Conservation (phyloP, 768 basidiomycete species). For the Lyophyllum semitale region DNA sequence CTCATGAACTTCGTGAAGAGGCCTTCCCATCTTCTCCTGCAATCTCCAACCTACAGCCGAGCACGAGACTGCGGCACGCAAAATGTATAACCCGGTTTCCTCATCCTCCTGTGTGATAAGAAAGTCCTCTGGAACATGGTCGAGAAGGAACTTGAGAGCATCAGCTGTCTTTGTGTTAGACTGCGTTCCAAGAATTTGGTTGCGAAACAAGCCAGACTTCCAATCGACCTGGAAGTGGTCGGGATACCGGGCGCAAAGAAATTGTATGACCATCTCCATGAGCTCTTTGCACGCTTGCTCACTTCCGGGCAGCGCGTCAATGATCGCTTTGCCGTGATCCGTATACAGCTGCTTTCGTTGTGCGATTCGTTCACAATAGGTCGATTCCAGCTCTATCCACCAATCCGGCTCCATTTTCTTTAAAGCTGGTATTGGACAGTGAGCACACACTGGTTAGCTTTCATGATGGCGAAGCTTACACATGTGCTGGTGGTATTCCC, state of each 20-base stretch:
- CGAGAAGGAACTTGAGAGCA: conserved; percentile 46
- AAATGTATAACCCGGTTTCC: conserved; percentile 41
- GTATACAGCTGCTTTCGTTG: conserved; percentile 42
- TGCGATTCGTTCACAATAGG: conserved; percentile 43
- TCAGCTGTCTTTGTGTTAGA: conserved; percentile 28
- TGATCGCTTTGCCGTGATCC: conserved; percentile 38
- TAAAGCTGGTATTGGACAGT: conserved; percentile 32
- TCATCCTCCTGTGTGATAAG: conserved; percentile 42
- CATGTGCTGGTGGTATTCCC: conserved; percentile 61
- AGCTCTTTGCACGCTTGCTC: conserved; percentile 51
- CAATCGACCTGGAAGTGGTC: conserved; percentile 44
- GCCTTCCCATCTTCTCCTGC: conserved; percentile 45
- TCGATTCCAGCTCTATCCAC: conserved; percentile 60
- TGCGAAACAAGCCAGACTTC: conserved; percentile 38
- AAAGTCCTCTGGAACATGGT: conserved; percentile 57
- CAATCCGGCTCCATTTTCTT: conserved; percentile 52
- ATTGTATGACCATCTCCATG: conserved; percentile 58
- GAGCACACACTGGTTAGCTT: background rate
- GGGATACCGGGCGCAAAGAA: conserved; percentile 58
- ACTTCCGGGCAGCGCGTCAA: conserved; percentile 51
- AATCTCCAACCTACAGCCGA: conserved; percentile 56
- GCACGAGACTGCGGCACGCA: conserved; percentile 46
- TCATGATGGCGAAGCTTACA: conserved; percentile 30
- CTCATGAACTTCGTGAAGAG: conserved; percentile 45
- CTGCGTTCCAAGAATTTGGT: conserved; percentile 39